Conservation (phyloP, 495 filamentous ascomycete species). For the Penicillium coffeae region DNA sequence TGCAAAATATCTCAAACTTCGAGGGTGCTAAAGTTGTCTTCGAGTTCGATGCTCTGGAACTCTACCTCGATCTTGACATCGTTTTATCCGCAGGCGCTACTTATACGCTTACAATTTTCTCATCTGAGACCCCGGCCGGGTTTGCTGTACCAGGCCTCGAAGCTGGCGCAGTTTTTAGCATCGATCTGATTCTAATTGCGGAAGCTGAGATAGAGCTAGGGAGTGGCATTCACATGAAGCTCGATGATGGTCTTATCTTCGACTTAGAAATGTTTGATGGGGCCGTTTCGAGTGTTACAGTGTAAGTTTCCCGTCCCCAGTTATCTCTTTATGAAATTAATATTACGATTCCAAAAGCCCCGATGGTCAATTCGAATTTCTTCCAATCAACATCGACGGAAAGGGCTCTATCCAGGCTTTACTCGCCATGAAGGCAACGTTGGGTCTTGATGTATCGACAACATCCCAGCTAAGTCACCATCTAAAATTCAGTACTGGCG, state of each 20-base stretch:
- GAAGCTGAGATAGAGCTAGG: slow-evolving; percentile 45
- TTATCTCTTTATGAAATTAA: background rate
- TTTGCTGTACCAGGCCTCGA: slow-evolving; percentile 33
- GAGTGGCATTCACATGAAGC: slow-evolving; percentile 49
- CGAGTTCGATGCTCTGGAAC: slow-evolving; percentile 47
- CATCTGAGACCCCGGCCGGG: slow-evolving; percentile 40
- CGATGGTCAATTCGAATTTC: slow-evolving; percentile 53
- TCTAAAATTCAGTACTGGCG: slow-evolving; percentile 30
- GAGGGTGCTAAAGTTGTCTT: slow-evolving; percentile 41
- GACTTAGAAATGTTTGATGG: slow-evolving; percentile 42
- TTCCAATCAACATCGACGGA: slow-evolving; percentile 46
- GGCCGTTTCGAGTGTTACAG: slow-evolving; percentile 40
- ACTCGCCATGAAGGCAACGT: slow-evolving; percentile 21
- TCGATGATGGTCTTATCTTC: slow-evolving; percentile 42
- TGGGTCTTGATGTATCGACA: slow-evolving; percentile 37
- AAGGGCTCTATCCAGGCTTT: slow-evolving; percentile 37
- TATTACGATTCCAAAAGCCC: slow-evolving; percentile 22
- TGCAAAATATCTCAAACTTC: slow-evolving; percentile 40
- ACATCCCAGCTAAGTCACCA: slow-evolving; percentile 1
- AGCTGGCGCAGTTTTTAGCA: slow-evolving; percentile 39
- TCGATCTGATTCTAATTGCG: slow-evolving; percentile 47
- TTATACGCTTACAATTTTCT: slow-evolving; percentile 47
- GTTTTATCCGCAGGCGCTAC: slow-evolving; percentile 36
- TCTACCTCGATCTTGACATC: slow-evolving; percentile 49
- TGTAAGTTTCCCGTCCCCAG: slow-evolving; percentile 29